Percentiles rank a stretch among this genome's conserved stretches.
Conservation (phyloP, 2,329 filamentous ascomycete genomes). For the Botryotinia globosa region DNA sequence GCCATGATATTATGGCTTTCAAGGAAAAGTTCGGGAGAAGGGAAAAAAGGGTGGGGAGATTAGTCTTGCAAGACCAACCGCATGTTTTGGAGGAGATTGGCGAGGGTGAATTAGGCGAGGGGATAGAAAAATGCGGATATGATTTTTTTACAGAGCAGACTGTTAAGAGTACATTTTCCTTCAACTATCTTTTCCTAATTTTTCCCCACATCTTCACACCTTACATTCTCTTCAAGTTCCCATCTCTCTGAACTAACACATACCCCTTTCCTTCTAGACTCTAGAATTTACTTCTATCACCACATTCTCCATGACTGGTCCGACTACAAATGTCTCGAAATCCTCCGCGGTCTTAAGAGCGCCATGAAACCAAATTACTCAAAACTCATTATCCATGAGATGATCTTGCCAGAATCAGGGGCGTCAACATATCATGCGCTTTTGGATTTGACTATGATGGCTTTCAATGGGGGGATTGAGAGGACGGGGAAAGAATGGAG, state of each 20-base stretch:
- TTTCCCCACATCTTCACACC: background rate
- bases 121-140: constrained; percentile 34
- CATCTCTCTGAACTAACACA: background rate
- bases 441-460: background rate
- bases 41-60: background rate
- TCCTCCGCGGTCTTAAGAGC: background rate
- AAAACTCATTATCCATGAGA: background rate
- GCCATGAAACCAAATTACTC: background rate
- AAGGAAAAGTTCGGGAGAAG: background rate
- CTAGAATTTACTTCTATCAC: background rate
- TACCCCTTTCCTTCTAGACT: background rate
- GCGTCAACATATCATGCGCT: background rate
- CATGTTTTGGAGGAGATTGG: constrained; percentile 23
- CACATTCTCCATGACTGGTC: background rate
- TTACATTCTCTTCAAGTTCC: background rate
- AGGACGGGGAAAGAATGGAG: background rate
- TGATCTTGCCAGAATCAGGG: background rate
- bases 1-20: constrained; percentile 36
- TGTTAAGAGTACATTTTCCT: constrained; percentile 25
- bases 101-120: constrained; percentile 31
- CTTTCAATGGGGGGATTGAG: background rate
- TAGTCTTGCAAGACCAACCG: constrained; percentile 41
- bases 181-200: background rate
- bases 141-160: constrained; percentile 37
- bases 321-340: constrained; percentile 6